phyloP scores from a whole-genome alignment of 2,329 filamentous ascomycete genomes.

The Colletotrichum sp. region DNA sequence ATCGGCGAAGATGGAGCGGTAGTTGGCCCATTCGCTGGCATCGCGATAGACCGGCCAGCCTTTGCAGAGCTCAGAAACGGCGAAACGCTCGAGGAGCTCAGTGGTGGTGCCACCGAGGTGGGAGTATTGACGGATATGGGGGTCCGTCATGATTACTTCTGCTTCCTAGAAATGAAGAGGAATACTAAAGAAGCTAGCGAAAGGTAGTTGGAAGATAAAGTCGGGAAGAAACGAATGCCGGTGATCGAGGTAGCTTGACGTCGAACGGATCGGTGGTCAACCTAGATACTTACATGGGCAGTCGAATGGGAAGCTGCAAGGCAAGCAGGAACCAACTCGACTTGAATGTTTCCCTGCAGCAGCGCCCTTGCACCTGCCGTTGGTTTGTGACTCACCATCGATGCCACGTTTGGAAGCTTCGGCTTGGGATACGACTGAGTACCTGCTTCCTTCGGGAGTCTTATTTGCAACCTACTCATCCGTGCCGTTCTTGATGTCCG shows the following conservation, averaged over 20 bases:
- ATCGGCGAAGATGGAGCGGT: conserved; percentile 50
- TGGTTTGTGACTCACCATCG: neutral
- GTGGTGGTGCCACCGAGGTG: conserved; percentile 48
- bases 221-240: neutral
- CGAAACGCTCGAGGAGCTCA: conserved; percentile 49
- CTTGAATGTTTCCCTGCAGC: neutral
- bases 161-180: neutral
- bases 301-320: neutral
- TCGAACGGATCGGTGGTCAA: neutral
- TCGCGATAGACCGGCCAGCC: conserved; percentile 60
- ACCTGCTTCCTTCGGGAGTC: neutral
- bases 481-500: neutral
- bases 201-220: neutral
- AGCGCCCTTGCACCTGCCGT: neutral
- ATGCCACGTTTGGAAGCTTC: neutral
- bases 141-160: neutral
- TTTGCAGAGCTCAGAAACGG: conserved; percentile 56
- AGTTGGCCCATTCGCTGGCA: conserved; percentile 59
- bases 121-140: conserved; percentile 33
- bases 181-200: neutral
- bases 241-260: neutral
- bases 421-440: neutral
- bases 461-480: neutral
- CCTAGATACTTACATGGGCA: neutral
- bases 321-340: neutral